Evolutionary conservation across 2,329 filamentous ascomycete species (phyloP), one percentile per base, ranked within the genome.

Genomic region (Domatiomyces globalis): DNA sequence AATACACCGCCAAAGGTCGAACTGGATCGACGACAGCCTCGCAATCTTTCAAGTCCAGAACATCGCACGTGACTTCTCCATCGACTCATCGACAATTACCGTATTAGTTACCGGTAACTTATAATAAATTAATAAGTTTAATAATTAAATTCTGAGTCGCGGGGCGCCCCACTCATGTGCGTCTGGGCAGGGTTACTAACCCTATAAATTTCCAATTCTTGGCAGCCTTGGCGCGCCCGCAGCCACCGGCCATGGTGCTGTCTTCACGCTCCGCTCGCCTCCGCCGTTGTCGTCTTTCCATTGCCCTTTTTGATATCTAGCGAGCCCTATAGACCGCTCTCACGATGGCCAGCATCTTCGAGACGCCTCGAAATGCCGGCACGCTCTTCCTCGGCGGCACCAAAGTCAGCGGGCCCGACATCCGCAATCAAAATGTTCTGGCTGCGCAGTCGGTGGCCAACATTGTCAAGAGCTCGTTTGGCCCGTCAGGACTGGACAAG

Each of bases 391-490:
- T 98, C 58, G 92, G 92, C 62, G 92, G 92, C 67, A 83, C 87
- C 73, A 98, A 98, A 80, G 94, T 96, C 71, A 95, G 87, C 62
- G 92, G 92, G 61, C 77, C 87, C 63, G 92, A 98, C 72, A 94
- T 98, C 69, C 81, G 92, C 67, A 92, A 98, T 68, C 89, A 96
- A 72, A 96, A 95, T 76, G 92, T 96, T 47, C 80, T 88, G 61
- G 92, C 92, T 61, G 96, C 92, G 45, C 88, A 95, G 69, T 88
- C 90, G 54, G 96, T 98, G 65, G 85, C 92, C 63, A 98, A 96
- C 81, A 89, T 98, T 54, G 88, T 98, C 69, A 96, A 95, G 76
- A 95, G 87, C 71, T 98, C 92, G 15, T 98, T 98, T 67, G 92
- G 92, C 51, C 92, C 92, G 49, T 95, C 87, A 56, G 92, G 92